These are phyloP conservation scores for Excoecaria cochinchinensis DNA, from an alignment of 345 rosid genomes.

Conservation along the genomic window DNA sequence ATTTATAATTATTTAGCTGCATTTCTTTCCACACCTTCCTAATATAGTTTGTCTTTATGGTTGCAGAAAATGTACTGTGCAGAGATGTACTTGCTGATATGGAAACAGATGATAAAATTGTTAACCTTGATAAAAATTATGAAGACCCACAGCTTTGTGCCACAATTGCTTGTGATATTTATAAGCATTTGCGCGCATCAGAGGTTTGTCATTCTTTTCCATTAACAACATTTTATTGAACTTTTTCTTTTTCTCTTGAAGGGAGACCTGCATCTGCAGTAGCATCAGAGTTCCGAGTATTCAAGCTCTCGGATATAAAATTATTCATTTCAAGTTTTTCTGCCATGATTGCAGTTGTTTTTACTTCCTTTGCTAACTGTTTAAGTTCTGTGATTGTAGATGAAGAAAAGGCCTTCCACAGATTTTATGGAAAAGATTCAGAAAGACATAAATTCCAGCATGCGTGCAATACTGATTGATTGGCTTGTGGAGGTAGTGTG, in stretches of 20 bases:
- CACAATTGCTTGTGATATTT: conserved; percentile 53
- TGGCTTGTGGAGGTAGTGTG: conserved; percentile 92
- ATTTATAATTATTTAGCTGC: background rate
- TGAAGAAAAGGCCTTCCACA: conserved; percentile 69
- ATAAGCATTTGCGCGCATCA: conserved; percentile 59
- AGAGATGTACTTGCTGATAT: conserved; percentile 52
- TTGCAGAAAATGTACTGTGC: conserved; percentile 58
- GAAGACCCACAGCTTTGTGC: conserved; percentile 84
- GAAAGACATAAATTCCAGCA: conserved; percentile 77
- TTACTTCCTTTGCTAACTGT: background rate
- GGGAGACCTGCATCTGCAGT: background rate
- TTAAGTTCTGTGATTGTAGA: conserved; percentile 32
- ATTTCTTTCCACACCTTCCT: background rate
- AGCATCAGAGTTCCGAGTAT: background rate
- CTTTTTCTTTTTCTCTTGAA: background rate
- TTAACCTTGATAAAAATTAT: conserved; percentile 53
- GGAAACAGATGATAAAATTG: conserved; percentile 45
- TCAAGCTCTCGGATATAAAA: conserved; percentile 3
- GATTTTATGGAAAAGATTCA: conserved; percentile 82
- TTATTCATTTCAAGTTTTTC: background rate
- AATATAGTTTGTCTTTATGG: background rate
- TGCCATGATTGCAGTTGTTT: background rate
- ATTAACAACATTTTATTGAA: background rate
- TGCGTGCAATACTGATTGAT: conserved; percentile 85
- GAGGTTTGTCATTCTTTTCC: conserved; percentile 49